A percentile compares a stretch with the other conserved stretches of the same genome.
These are phyloP conservation scores for Suhomyces canberraensis DNA, from an alignment of 805 yeast genomes.

Conservation along the genomic window DNA sequence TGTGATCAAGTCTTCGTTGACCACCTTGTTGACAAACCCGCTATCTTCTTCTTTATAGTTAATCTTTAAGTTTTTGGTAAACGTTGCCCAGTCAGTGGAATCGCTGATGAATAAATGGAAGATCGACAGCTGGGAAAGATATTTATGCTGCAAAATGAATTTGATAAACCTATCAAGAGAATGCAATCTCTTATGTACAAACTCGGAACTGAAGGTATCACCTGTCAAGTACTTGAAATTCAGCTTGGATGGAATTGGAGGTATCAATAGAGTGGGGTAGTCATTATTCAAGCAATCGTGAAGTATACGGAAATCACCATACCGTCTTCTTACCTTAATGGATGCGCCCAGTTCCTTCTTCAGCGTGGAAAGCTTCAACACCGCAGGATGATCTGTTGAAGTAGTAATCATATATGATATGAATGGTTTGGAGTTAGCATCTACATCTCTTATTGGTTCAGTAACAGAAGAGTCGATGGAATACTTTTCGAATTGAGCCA, in stretches of 20 bases:
- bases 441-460: constrained; percentile 67
- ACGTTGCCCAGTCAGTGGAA: constrained; percentile 70
- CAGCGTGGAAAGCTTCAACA: constrained; percentile 30
- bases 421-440: constrained; percentile 67
- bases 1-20: constrained; percentile 74
- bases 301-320: constrained; percentile 79
- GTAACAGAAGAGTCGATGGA: constrained; percentile 37
- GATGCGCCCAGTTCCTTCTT: constrained; percentile 14
- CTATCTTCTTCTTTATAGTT: constrained; percentile 16
- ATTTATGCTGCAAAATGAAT: constrained; percentile 72
- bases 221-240: constrained; percentile 91
- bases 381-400: constrained; percentile 57
- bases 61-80: constrained; percentile 53
- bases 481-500: constrained; percentile 7
- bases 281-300: constrained; percentile 74
- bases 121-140: constrained; percentile 63
- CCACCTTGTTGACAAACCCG: constrained; percentile 35
- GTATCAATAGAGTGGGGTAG: constrained; percentile 80
- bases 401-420: constrained; percentile 71
- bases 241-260: constrained; percentile 92
- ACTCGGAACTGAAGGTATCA: constrained; percentile 81
- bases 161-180: constrained; percentile 74
- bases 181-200: constrained; percentile 77
- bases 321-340: constrained; percentile 69
- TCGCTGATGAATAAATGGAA: constrained; percentile 67